Base-by-base conservation (phyloP, 805 yeast genomes). In the Sporopachydermia quercuum region DNA sequence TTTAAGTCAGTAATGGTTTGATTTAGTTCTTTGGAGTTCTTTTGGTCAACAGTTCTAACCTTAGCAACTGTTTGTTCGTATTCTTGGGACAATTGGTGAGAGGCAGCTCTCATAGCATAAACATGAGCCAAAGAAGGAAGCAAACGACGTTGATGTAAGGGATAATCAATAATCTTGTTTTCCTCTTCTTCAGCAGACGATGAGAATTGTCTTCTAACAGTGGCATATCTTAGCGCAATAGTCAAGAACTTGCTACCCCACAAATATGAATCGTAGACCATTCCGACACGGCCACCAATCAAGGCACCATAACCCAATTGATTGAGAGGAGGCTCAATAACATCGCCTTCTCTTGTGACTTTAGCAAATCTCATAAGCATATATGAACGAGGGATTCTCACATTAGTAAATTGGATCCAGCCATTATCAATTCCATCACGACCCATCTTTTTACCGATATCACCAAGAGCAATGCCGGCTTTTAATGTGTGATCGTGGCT, bases 391-490 rank as follows among this genome's bases (percentile, higher is more conserved):
- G 96, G 96, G 46, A 87, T 81, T 39, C 76, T 68, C 39, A 85
- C 96, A 49, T 78, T 68, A 38, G 81, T 67, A 62, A 82, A 87
- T 61, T 86, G 96, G 52, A 87, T 83, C 96, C 96, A 87, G 40
- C 96, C 96, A 58, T 87, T 87, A 55, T 87, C 96, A 48, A 87
- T 82, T 42, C 94, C 96, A 53, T 86, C 91, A 53, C 96, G 71
- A 40, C 96, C 96, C 94, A 87, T 85, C 62, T 87, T 87, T 47
- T 81, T 75, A 42, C 96, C 96, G 54, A 87, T 84, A 56, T 87
- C 96, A 45, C 96, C 96, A 47, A 85, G 67, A 19, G 82, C 60
- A 42, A 87, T 63, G 41, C 96, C 96, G 3, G 94, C 85, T 47
- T 70, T 60, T 43, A 87, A 59, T 43, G 78, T 67, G 62, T 82